Evolutionary conservation across 257 asterid species (phyloP).

Genomic region (Lantana camara): DNA sequence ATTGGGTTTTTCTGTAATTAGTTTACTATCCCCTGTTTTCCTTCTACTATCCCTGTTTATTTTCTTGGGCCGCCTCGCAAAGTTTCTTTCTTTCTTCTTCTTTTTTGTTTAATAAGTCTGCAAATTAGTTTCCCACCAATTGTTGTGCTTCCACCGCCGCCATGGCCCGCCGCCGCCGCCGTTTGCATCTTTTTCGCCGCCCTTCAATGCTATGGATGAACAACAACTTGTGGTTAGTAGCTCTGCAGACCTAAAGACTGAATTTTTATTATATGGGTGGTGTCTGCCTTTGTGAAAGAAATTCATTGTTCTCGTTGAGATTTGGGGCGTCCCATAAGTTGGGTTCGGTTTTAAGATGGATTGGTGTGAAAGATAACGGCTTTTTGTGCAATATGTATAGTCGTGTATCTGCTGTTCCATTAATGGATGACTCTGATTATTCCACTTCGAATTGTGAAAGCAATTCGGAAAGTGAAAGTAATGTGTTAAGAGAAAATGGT

Average conservation of each 20-base stretch:
- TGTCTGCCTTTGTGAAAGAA: slow-evolving; percentile 39
- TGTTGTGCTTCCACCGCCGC: slow-evolving; percentile 8
- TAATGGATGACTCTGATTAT: slow-evolving; percentile 45
- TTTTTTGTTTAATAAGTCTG: no score
- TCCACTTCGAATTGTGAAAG: slow-evolving; percentile 45
- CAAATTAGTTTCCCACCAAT: slow-evolving; percentile 11
- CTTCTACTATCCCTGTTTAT: no score
- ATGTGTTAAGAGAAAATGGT: slow-evolving; percentile 26
- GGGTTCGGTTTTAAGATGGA: slow-evolving; percentile 24
- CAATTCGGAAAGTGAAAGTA: slow-evolving; percentile 32
- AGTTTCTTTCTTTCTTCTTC: no score
- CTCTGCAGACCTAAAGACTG: slow-evolving; percentile 18
- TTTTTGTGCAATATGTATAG: slow-evolving; percentile 39
- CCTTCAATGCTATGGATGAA: slow-evolving; percentile 30
- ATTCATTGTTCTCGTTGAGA: slow-evolving; percentile 27
- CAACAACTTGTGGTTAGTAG: slow-evolving; percentile 21
- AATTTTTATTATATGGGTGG: slow-evolving; percentile 58
- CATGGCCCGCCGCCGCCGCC: slow-evolving; percentile 14
- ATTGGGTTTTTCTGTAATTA: no score
- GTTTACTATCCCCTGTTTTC: no score
- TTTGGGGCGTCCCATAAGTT: slow-evolving; percentile 27
- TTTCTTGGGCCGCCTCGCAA: no score
- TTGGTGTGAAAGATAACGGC: slow-evolving; percentile 21
- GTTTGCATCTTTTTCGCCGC: neutral
- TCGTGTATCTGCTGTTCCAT: slow-evolving; percentile 38